Base-by-base conservation (phyloP, 208 protist genomes). In the Leishmania turanica region DNA sequence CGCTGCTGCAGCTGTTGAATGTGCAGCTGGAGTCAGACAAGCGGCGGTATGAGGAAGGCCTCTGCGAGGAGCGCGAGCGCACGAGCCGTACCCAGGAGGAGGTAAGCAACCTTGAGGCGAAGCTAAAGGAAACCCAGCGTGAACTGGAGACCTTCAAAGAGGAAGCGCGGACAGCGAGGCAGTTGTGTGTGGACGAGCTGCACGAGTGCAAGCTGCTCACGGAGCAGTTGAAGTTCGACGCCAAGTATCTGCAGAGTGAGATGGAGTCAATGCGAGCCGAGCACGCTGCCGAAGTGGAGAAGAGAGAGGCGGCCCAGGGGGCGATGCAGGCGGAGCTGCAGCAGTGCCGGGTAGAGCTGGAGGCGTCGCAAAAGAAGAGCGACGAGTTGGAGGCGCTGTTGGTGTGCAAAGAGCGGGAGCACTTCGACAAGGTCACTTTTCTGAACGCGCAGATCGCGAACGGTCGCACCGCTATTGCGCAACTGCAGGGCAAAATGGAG, bases 381-480 rank as follows among this genome's bases (percentile, higher is more conserved):
- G 84, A 88, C 19, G 92, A 96, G 64, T 27, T 98, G 71, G 92
- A 94, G 84, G 56, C 72, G 27, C 77, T 95, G 34, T 77, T 97
- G 70, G 81, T 88, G 21, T 86, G 87, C 4, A 94, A 92, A 51
- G 91, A 96, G 54, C 77, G 90, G 17, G 93, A 96, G 64, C 89
- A 96, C 81, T 96, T 95, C 76, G 95, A 97, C 72, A 92, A 96
- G 72, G 87, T 97, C 24, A 96, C 93, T 17, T 96, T 96, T 84
- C 81, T 98, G 56, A 96, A 96, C 80, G 95, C 95, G 19, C 95
- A 98, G 88, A 85, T 97, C 19, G 83, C 90, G 31, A 96, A 98
- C 72, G 87, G 92, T 37, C 91, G 94, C 15, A 94, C 91, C 6
- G 87, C 91, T 1, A 87, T 94, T 47, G 83, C 89, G 1, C 91